Base-by-base conservation (phyloP, 495 filamentous ascomycete species). In the Xylaria sp. region DNA sequence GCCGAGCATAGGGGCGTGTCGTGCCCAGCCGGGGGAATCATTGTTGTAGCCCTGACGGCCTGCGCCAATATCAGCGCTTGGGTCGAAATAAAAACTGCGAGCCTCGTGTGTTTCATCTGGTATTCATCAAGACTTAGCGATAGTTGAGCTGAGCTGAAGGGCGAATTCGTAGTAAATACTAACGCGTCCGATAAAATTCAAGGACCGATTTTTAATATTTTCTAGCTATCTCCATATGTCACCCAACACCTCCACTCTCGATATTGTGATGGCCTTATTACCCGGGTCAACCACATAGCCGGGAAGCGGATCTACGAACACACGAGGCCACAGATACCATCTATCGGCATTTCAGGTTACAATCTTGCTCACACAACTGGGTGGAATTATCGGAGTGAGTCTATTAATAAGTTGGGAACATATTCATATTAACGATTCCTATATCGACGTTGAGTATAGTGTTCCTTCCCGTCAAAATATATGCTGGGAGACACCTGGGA, bases 261-360 rank as follows among this genome's bases (percentile, higher is more conserved):
- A 59, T 21, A 17, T 37, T 59, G 55, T n/a, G 17, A 59, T 21
- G 31, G 55, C 29, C 35, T 61, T 61, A 41, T 61, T 37, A 41
- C 4, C 35, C n/a, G 29, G 8, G 58, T 41, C n/a, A 61, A 37
- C n/a, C 9, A 61, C 35, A 61, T 17, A 58, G 21, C 50, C 50
- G 29, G 53, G 31, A n/a, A 26, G 26, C 52, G 26, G 52, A 55
- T 55, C 21, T 58, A 52, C 29, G 3, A 58, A 58, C 2, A 9
- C n/a, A 61, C 3, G 17, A 61, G 35, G 31, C 29, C 2, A 31
- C 29, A 58, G 17, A 55, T 37, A 35, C 29, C 5, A 58, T 0
- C 19, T 58, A 58, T 37, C 33, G 33, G 33, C 31, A 59, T 37
- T 33, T 37, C 19, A 59, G 57, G 37, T 59, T 59, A 21, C 0